These are phyloP conservation scores for Stagonosporopsis chrysanthemi DNA, from an alignment of 2,329 filamentous ascomycete species.

Conservation along the genomic window DNA sequence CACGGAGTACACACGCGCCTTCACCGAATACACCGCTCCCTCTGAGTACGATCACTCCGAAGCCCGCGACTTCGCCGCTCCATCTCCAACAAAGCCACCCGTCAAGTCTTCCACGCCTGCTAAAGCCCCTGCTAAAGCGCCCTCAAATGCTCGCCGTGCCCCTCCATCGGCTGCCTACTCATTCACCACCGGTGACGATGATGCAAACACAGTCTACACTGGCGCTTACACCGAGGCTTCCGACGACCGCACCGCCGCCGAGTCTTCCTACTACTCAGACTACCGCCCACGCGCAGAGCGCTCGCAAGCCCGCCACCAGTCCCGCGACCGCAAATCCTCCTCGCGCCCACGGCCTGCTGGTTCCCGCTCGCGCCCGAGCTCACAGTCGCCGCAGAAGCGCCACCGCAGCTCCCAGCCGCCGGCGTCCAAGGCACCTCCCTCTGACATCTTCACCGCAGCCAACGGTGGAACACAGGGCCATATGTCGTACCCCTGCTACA, in stretches of 20 bases:
- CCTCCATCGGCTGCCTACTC: slow-evolving; percentile 55
- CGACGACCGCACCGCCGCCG: slow-evolving; percentile 45
- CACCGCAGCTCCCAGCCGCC: slow-evolving; percentile 41
- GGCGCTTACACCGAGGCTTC: slow-evolving; percentile 42
- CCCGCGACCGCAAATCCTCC: slow-evolving; percentile 28
- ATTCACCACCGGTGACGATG: slow-evolving; percentile 60
- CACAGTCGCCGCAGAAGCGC: slow-evolving; percentile 46
- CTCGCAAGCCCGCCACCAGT: slow-evolving; percentile 30
- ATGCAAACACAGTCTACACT: slow-evolving; percentile 55
- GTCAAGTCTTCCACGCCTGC: slow-evolving; percentile 21
- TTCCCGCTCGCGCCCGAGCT: slow-evolving; percentile 39
- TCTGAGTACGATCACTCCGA: slow-evolving; percentile 28
- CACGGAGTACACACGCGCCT: slow-evolving; percentile 35
- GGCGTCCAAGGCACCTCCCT: slow-evolving; percentile 24
- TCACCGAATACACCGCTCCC: slow-evolving; percentile 41
- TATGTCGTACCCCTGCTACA: slow-evolving; percentile 64
- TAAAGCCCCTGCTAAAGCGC: slow-evolving; percentile 27
- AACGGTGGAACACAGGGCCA: slow-evolving; percentile 55
- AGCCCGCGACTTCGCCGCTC: slow-evolving; percentile 17
- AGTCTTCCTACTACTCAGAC: slow-evolving; percentile 52
- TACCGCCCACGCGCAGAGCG: slow-evolving; percentile 51
- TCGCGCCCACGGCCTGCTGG: slow-evolving; percentile 30
- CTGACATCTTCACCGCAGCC: slow-evolving; percentile 51
- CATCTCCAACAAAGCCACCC: slow-evolving; percentile 24
- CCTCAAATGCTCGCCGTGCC: slow-evolving; percentile 38